Evolutionary conservation across 1,284 basidiomycete species (phyloP).

Genomic region (Cutaneotrichosporon sp.): DNA sequence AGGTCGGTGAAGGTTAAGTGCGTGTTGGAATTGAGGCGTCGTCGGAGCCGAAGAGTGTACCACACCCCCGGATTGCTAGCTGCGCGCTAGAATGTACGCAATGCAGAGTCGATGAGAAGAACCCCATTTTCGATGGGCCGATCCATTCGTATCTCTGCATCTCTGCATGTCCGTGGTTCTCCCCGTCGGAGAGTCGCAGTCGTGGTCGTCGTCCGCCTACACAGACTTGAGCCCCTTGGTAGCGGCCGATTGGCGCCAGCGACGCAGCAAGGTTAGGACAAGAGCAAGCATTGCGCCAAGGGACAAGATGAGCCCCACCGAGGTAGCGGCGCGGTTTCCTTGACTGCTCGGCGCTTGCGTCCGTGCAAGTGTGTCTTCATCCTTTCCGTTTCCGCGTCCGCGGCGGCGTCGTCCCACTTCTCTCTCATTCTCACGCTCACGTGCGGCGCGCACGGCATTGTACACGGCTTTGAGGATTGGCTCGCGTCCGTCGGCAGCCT

Average conservation of each 20-base stretch:
- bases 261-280: not conserved
- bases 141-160: too few relatives aligned
- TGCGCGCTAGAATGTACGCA: too few relatives aligned
- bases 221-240: slow-evolving; percentile 3
- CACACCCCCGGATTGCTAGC: too few relatives aligned
- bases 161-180: too few relatives aligned
- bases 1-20: too few relatives aligned
- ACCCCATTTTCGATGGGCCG: too few relatives aligned
- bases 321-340: not conserved
- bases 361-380: not conserved
- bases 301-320: not conserved
- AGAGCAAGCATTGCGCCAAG: slow-evolving; percentile 3
- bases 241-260: not conserved
- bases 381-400: not conserved
- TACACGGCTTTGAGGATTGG: slow-evolving; percentile 3
- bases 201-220: not conserved
- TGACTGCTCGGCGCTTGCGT: not conserved
- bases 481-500: slow-evolving; percentile 7
- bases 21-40: too few relatives aligned
- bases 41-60: too few relatives aligned
- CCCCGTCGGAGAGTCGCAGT: too few relatives aligned
- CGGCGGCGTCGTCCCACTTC: not conserved
- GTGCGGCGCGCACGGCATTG: not conserved
- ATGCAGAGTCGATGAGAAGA: too few relatives aligned
- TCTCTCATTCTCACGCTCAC: not conserved